Conservation (phyloP, 192 early-diverging fungal species). For the Coemansia aciculifera region DNA sequence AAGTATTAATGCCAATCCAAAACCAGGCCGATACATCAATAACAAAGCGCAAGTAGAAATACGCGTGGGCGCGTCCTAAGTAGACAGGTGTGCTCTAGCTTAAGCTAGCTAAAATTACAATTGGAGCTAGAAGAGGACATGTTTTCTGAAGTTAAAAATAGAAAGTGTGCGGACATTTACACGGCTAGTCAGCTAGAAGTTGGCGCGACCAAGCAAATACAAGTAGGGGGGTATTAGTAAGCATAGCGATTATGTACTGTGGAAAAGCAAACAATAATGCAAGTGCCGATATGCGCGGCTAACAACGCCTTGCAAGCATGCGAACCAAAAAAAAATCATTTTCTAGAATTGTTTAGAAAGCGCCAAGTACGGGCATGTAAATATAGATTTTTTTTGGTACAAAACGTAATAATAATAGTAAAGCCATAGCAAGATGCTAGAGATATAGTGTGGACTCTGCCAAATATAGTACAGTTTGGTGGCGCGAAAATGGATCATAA, state of each 20-base stretch:
- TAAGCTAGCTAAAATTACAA: background rate
- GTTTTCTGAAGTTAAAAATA: background rate
- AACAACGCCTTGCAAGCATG: background rate
- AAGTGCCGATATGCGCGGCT: background rate
- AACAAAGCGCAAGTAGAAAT: background rate
- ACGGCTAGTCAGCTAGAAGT: background rate
- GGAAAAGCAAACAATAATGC: background rate
- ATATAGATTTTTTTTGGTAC: background rate
- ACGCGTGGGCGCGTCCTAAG: background rate
- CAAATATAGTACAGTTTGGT: conserved; percentile 2
- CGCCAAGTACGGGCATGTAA: background rate
- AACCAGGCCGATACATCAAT: background rate
- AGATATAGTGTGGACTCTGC: background rate
- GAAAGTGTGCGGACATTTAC: background rate
- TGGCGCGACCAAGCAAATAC: background rate
- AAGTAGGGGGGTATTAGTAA: background rate
- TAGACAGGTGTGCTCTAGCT: background rate
- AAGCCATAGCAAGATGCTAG: background rate
- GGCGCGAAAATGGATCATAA: background rate
- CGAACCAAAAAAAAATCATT: background rate
- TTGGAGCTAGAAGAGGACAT: background rate
- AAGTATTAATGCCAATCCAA: conserved; percentile 1
- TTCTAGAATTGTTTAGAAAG: background rate
- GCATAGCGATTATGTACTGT: background rate
- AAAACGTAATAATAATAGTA: background rate